phyloP scores from a whole-genome alignment of 345 rosid genomes.

The Moringa oleifera region DNA sequence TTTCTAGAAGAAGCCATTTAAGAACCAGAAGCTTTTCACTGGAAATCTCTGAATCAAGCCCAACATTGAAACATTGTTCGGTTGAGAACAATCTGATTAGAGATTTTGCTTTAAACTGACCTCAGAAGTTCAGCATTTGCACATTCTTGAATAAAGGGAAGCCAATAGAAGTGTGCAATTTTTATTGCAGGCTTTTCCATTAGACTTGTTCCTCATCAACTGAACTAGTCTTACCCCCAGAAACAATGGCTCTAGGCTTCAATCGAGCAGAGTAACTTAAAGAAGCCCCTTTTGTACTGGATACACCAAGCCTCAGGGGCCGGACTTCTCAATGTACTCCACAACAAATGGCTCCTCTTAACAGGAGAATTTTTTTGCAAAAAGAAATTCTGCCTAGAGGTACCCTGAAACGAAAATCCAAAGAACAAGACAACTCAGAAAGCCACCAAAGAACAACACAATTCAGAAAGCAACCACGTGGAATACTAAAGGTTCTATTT shows the following conservation, averaged over 20 bases:
- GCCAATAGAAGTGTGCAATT: conserved; percentile 64
- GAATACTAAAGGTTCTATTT: no score
- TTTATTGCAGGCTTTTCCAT: conserved; percentile 53
- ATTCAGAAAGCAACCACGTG: no score
- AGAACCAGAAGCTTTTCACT: conserved; percentile 51
- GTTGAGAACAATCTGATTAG: conserved; percentile 64
- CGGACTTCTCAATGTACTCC: conserved; percentile 34
- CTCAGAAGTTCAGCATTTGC: conserved; percentile 62
- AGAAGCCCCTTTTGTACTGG: conserved; percentile 25
- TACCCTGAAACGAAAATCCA: conserved; percentile 38
- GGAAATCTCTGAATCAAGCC: conserved; percentile 40
- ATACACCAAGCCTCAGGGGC: conserved; percentile 16
- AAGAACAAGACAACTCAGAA: background rate
- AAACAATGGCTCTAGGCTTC: conserved; percentile 43
- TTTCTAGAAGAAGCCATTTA: conserved; percentile 85
- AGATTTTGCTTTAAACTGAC: conserved; percentile 54
- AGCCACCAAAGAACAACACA: no score
- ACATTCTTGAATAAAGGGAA: conserved; percentile 74
- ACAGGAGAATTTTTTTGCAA: conserved; percentile 27
- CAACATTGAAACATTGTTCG: conserved; percentile 82
- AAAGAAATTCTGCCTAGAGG: conserved; percentile 48
- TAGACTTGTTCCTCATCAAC: conserved; percentile 42
- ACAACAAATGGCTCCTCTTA: conserved; percentile 27
- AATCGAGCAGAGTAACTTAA: conserved; percentile 49
- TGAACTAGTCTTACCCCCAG: conserved; percentile 27